These are phyloP conservation scores for Penicillium expansum DNA, from an alignment of 2,329 filamentous ascomycete species.

Conservation along the genomic window DNA sequence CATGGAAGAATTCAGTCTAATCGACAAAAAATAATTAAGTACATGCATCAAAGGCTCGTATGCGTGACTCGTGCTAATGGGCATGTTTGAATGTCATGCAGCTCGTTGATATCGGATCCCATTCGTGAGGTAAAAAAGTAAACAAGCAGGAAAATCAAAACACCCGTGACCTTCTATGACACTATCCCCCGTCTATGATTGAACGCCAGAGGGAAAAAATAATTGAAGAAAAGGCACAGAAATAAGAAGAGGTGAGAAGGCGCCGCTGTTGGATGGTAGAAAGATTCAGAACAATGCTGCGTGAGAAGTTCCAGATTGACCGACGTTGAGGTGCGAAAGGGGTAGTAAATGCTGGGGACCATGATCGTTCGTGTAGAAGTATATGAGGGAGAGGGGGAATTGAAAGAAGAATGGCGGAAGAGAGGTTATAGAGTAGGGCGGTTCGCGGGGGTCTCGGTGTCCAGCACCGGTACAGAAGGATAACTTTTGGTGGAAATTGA, in stretches of 20 bases:
- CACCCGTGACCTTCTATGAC: conserved; percentile 1
- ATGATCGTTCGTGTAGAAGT: background rate
- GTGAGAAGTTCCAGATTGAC: background rate
- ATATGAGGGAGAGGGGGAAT: background rate
- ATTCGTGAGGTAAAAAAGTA: conserved; percentile 4
- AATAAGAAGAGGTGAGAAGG: background rate
- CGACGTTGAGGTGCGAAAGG: background rate
- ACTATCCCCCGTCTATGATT: conserved; percentile 14
- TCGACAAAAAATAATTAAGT: conserved; percentile 1
- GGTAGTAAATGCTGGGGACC: background rate
- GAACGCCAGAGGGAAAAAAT: conserved; percentile 16
- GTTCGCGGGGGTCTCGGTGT: conserved; percentile 7
- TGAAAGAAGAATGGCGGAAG: background rate
- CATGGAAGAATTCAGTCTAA: background rate
- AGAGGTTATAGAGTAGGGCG: background rate
- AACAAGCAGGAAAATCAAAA: background rate
- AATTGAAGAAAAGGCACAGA: conserved; percentile 13
- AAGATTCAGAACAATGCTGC: background rate
- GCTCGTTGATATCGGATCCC: conserved; percentile 1
- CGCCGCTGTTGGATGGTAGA: background rate
- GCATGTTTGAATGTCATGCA: conserved; percentile 2
- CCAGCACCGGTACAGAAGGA: conserved; percentile 18
- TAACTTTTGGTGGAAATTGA: conserved; percentile 4
- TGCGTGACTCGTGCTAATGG: conserved; percentile 16
- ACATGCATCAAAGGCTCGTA: background rate